Evolutionary conservation across 2,329 filamentous ascomycete genomes (phyloP).

Genomic region (Seiridium unicorne): DNA sequence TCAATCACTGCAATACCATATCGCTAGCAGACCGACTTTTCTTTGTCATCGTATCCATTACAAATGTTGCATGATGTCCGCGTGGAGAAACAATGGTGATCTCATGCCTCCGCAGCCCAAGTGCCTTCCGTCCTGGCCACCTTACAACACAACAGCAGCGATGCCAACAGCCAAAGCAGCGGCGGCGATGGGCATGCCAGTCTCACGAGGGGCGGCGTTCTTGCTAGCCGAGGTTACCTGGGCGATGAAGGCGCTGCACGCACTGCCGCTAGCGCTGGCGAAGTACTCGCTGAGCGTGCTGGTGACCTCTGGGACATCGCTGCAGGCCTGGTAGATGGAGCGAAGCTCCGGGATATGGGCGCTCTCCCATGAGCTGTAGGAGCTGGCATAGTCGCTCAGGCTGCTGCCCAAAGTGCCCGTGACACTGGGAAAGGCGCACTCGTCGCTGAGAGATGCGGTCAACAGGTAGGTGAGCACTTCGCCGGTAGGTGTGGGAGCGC

Average conservation of each 20-base stretch:
- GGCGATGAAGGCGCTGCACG: not conserved
- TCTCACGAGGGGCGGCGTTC: slow-evolving; percentile 1
- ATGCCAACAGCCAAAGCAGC: not conserved
- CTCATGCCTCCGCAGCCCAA: too few relatives aligned
- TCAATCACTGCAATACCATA: too few relatives aligned
- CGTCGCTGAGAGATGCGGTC: not conserved
- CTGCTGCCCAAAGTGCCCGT: not conserved
- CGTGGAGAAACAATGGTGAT: too few relatives aligned
- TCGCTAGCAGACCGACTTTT: too few relatives aligned
- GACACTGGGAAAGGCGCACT: not conserved
- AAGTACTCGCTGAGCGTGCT: not conserved
- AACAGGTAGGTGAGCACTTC: not conserved
- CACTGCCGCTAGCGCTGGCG: not conserved
- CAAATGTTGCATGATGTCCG: too few relatives aligned
- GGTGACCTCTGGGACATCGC: not conserved
- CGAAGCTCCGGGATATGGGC: not conserved
- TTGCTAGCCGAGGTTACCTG: not conserved
- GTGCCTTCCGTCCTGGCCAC: too few relatives aligned
- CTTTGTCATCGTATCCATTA: too few relatives aligned
- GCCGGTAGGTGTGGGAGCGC: not conserved
- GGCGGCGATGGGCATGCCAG: not conserved
- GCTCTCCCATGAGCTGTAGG: not conserved
- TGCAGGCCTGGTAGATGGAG: not conserved
- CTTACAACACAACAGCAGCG: not conserved
- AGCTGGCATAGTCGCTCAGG: not conserved